Conservation (phyloP, 768 basidiomycete genomes). For the Hydnomerulius pinastri region DNA sequence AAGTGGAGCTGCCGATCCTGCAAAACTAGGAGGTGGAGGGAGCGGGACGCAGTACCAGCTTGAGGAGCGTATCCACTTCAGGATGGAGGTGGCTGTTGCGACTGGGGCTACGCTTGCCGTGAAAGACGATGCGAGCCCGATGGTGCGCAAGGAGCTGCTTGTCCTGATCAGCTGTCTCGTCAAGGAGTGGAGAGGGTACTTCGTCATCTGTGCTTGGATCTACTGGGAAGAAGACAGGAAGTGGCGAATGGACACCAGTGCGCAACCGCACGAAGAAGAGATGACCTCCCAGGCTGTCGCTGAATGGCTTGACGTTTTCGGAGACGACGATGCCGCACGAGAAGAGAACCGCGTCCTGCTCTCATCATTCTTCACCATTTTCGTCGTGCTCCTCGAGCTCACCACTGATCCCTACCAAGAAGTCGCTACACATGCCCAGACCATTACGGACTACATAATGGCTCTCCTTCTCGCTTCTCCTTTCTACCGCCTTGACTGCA, state of each 20-base stretch:
- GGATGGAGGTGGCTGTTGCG: constrained; percentile 89
- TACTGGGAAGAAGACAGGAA: constrained; percentile 91
- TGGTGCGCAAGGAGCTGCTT: constrained; percentile 93
- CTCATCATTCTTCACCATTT: constrained; percentile 94
- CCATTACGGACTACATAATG: constrained; percentile 89
- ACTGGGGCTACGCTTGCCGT: constrained; percentile 87
- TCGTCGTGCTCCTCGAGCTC: constrained; percentile 83
- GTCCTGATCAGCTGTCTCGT: constrained; percentile 91
- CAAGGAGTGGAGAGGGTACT: constrained; percentile 95
- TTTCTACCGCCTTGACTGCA: constrained; percentile 71
- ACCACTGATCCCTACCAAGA: constrained; percentile 93
- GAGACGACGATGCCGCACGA: constrained; percentile 62
- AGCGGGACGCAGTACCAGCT: constrained; percentile 77
- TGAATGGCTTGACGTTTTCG: constrained; percentile 77
- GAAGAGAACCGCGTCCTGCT: constrained; percentile 82
- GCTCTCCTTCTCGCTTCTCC: constrained; percentile 89
- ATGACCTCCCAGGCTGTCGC: constrained; percentile 68
- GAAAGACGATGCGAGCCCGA: constrained; percentile 93
- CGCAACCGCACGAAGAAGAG: constrained; percentile 61
- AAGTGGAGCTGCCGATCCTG: constrained; percentile 68
- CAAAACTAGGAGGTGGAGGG: constrained; percentile 78
- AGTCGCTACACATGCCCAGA: constrained; percentile 88
- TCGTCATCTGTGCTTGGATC: constrained; percentile 94
- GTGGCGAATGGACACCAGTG: constrained; percentile 46
- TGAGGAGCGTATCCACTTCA: constrained; percentile 77